Evolutionary conservation across 2,329 filamentous ascomycete species (phyloP).

Genomic region (Fusarium albosuccineum): DNA sequence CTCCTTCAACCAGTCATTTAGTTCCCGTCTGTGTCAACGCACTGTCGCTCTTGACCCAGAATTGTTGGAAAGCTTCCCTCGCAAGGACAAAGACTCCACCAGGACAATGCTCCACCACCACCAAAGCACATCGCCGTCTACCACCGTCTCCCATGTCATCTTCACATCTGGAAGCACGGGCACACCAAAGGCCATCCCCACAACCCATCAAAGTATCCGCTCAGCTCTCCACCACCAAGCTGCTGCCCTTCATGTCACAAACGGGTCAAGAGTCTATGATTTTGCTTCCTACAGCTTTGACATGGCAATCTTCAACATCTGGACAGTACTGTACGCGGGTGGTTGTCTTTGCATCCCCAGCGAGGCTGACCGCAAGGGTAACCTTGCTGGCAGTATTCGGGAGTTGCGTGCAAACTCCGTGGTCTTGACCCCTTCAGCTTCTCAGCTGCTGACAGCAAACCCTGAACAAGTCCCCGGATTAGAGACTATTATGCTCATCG

Average conservation of each 20-base stretch:
- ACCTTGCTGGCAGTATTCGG: conserved; percentile 16
- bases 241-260: background rate
- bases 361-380: conserved; percentile 28
- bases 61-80: background rate
- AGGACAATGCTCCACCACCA: background rate
- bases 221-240: conserved; percentile 10
- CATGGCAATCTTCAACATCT: conserved; percentile 17
- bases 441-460: conserved; percentile 7
- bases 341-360: conserved; percentile 38
- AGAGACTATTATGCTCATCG: conserved; percentile 20
- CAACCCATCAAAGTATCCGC: conserved; percentile 13
- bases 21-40: conserved; percentile 3
- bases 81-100: background rate
- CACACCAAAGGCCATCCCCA: conserved; percentile 23
- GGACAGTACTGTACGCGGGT: conserved; percentile 23
- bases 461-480: conserved; percentile 23
- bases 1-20: background rate
- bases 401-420: conserved; percentile 5
- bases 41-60: conserved; percentile 15
- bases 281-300: conserved; percentile 42
- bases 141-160: conserved; percentile 24
- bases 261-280: conserved; percentile 19
- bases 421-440: conserved; percentile 27
- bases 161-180: conserved; percentile 36
- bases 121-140: background rate